Evolutionary conservation across 805 yeast genomes (phyloP).

Genomic region (Metschnikowia gelsemii): DNA sequence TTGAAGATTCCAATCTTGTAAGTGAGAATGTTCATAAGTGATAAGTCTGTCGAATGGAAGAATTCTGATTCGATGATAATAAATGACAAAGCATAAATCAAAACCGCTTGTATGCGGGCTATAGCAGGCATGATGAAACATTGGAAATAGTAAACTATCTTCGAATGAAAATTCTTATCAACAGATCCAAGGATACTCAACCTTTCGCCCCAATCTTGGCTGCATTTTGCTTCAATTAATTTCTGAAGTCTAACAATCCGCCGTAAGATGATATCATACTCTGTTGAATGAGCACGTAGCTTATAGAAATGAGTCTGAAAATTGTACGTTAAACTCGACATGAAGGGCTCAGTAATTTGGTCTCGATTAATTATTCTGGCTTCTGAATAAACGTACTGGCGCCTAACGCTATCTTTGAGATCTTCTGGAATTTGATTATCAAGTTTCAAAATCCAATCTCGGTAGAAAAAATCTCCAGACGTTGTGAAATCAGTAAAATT

Average conservation of each 20-base stretch:
- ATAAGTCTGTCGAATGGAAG: constrained; percentile 64
- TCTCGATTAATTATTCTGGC: constrained; percentile 26
- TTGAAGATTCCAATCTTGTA: constrained; percentile 28
- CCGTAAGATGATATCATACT: constrained; percentile 50
- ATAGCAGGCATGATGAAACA: constrained; percentile 47
- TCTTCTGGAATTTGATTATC: constrained; percentile 45
- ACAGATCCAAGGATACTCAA: constrained; percentile 9
- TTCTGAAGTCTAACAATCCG: constrained; percentile 32
- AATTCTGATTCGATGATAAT: constrained; percentile 71
- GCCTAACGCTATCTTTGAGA: constrained; percentile 31
- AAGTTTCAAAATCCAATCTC: constrained; percentile 66
- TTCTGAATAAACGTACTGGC: constrained; percentile 28
- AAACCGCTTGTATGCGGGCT: constrained; percentile 43
- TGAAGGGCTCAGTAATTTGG: constrained; percentile 41
- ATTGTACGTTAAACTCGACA: constrained; percentile 51
- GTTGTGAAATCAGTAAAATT: constrained; percentile 34
- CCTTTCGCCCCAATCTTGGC: constrained; percentile 19
- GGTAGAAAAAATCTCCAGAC: constrained; percentile 39
- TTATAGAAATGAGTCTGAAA: constrained; percentile 54
- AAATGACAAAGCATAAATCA: constrained; percentile 47
- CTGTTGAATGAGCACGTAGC: constrained; percentile 54
- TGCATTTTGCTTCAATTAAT: constrained; percentile 20
- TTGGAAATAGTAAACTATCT: constrained; percentile 26
- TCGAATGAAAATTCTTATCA: constrained; percentile 7
- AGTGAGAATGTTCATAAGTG: constrained; percentile 56